phyloP scores from a whole-genome alignment of 257 asterid genomes.

The Plantago elongata region DNA sequence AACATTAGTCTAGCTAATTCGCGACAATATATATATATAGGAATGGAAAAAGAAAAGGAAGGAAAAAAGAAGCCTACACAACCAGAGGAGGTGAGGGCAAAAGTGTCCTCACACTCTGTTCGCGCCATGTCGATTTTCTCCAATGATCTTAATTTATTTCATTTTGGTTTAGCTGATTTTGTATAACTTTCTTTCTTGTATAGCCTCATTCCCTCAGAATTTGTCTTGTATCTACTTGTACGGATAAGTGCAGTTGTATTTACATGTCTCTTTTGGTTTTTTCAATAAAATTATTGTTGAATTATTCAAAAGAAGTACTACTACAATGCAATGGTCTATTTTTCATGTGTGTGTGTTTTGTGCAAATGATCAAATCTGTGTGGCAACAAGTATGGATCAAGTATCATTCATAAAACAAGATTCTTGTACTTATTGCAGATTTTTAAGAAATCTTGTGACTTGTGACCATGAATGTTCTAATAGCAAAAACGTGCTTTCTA shows the following conservation, averaged over 20 bases:
- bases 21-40: too few relatives aligned
- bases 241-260: slow-evolving; percentile 15
- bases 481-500: slow-evolving; percentile 21
- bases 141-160: slow-evolving; percentile 10
- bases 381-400: slow-evolving; percentile 20
- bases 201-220: not conserved
- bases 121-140: slow-evolving; percentile 7
- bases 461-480: not conserved
- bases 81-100: slow-evolving; percentile 15
- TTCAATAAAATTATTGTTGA: not conserved
- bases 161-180: slow-evolving; percentile 3
- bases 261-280: too few relatives aligned
- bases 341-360: not conserved
- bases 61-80: not conserved
- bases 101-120: slow-evolving; percentile 17
- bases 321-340: not conserved
- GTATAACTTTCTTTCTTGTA: not conserved
- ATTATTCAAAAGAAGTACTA: not conserved
- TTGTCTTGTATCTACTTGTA: slow-evolving; percentile 16
- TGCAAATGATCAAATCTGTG: slow-evolving; percentile 27
- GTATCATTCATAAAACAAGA: slow-evolving; percentile 17
- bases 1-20: not conserved
- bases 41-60: not conserved
- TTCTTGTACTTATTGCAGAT: slow-evolving; percentile 5
- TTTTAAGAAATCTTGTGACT: not conserved